Base-by-base conservation (phyloP, 495 filamentous ascomycete species). In the Trypethelium eluteriae region DNA sequence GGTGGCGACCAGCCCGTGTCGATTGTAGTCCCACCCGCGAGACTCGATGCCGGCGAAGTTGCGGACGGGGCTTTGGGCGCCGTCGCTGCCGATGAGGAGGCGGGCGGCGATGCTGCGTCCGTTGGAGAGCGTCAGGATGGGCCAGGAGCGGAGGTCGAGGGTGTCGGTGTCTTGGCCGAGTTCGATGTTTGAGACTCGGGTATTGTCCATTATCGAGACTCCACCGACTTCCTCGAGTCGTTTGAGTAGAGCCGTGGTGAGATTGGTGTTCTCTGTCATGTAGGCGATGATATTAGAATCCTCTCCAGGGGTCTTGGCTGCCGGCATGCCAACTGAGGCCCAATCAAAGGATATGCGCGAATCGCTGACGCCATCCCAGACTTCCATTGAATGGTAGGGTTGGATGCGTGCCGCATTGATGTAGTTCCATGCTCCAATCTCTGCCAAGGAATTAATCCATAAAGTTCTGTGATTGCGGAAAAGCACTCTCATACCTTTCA, bases 201-300 rank as follows among this genome's bases (percentile, higher is more conserved):
- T 84, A 34, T 86, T 85, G 67, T 91, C 90, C 61, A 92, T 88
- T 4, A 92, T 78, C 2, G 86, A 82, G 16, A 91, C 80, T 3
- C 79, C 85, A 0, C 86, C 84, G 0, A 96, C 79, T 59, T 88
- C 85, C 1, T 85, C 80, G 64, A 98, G 80, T 2, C 88, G 84
- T 34, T 81, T 78, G 25, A 96, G 78, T 5, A 99, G 81, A 1
- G 84, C 91, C 12, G 85, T 84, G 12, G 90, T 90, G 16, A 96
- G 82, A 72, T 98, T 98, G 46, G 86, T 72, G 73, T 99, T 99
- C 81, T 99, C 94, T 36, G 85, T 90, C 94, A 99, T 99, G 73
- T 91, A 93, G 11, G 95, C 94, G 64, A 99, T 92, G 1, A 86
- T 89, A 34, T 75, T 71, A 16, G 69, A 34, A 34, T 67, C 62